Evolutionary conservation across 139 green algal genomes (phyloP), one percentile per base, ranked within the genome.

Genomic region (Volvox africanus): DNA sequence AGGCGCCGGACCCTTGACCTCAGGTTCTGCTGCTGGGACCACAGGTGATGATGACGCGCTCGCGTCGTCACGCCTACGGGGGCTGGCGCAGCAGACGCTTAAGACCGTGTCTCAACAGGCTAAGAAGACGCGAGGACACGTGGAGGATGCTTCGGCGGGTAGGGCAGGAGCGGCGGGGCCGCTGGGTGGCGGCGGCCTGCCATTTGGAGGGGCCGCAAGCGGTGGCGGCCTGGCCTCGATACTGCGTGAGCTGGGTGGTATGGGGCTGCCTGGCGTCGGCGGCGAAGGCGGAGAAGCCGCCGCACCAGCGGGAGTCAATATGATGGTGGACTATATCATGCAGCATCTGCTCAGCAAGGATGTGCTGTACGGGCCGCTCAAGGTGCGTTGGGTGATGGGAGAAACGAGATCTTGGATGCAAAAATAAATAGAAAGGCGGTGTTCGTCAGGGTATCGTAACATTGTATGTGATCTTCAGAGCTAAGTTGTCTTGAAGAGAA

Each of bases 281-380:
- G 55, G 24, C 30, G 89, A 35, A 62, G 91, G 82, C 55, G 89
- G 87, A 24, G 80, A 78, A 12, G 86, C 81, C 76, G 94, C 62
- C 22, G 80, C 71, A 17, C 82, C 86, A 1, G 79, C 88, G 2
- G 89, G 91, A 62, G 92, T 97, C 89, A 89, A 93, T 55, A 89
- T 94, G 65, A 93, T 99, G 61, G 94, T 97, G 12, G 95, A 98
- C 73, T 92, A 93, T 71, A 95, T 99, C 77, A 97, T 99, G 96
- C 95, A 96, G 62, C 95, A 98, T 90, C 93, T 99, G 87, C 94
- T 99, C 85, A 97, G 94, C 89, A 98, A 98, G 92, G 97, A 99
- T 11, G 96, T 99, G 83, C 93, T 99, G 89, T 97, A 98, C 73
- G 89, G 96, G 65, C 96, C 97, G 11, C 96, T 98, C 88, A 97